These are phyloP conservation scores for Paecilomyces fulvus DNA, from an alignment of 2,329 filamentous ascomycete species.

Conservation along the genomic window DNA sequence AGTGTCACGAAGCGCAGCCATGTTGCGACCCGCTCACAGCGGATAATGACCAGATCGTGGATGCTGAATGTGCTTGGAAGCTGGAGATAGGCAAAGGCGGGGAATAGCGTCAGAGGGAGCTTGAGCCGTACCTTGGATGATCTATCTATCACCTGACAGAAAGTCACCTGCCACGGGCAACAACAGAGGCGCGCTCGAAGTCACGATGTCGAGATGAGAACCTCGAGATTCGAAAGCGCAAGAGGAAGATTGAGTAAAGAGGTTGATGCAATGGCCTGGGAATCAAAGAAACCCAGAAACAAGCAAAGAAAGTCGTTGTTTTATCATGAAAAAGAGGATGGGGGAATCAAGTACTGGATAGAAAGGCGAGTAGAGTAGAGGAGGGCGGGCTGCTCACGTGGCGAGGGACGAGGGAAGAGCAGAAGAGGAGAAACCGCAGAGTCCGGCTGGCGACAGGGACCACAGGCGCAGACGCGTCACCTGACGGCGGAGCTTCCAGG, in stretches of 20 bases:
- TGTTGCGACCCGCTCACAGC: background rate
- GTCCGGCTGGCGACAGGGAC: conserved; percentile 13
- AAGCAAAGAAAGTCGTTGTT: conserved; percentile 1
- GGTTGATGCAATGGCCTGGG: conserved; percentile 7
- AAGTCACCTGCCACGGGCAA: conserved; percentile 36
- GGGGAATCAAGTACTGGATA: conserved; percentile 7
- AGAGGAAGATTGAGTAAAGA: conserved; percentile 5
- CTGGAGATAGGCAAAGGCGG: conserved; percentile 6
- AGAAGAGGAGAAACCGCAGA: conserved; percentile 11
- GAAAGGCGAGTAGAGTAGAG: conserved; percentile 19
- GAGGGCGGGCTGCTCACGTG: conserved; percentile 34
- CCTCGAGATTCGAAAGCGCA: conserved; percentile 2
- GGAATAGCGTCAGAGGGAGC: conserved; percentile 11
- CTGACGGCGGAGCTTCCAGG: conserved; percentile 16
- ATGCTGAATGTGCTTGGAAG: background rate
- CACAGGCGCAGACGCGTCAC: conserved; percentile 22
- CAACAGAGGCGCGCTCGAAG: conserved; percentile 21
- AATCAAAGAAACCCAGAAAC: background rate
- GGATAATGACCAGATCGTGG: background rate
- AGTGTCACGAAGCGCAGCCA: background rate
- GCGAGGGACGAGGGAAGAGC: conserved; percentile 18
- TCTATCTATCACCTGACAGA: conserved; percentile 36
- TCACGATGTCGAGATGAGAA: conserved; percentile 17
- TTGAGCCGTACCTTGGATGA: conserved; percentile 28
- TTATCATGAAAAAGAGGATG: background rate